Base-by-base conservation (phyloP, 306 rosid species). In the Medicago arabica region DNA sequence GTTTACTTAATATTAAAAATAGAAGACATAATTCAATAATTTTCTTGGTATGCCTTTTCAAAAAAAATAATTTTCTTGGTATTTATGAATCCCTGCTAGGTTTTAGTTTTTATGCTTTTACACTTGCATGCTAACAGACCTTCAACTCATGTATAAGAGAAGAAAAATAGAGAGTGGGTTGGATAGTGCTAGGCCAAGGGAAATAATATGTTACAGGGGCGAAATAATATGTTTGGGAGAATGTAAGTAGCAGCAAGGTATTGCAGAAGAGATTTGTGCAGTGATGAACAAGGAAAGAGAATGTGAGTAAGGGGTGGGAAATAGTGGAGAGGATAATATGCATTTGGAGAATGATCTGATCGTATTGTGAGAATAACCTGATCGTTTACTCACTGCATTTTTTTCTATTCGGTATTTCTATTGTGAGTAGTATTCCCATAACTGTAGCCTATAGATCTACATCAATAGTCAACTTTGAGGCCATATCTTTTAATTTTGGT, bases 11-110 rank as follows among this genome's bases (percentile, higher is more conserved):
- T 11, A 58, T 58, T 11, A 58, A 23, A 58, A 58, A 23, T 58
- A 58, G 64, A 58, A 58, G 17, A 58, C 38, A 58, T 1, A 58
- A 58, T 11, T 58, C 36, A 58, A 58, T 58, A 58, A 23, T 58
- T 58, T 11, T 58, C 38, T 58, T 58, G 25, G 25, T 54, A 54
- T 54, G n/a, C n/a, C n/a, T n/a, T n/a, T n/a, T n/a, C n/a, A n/a
- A n/a, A n/a, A n/a, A n/a, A n/a, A 58, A 58, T 58, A 58, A 23
- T 58, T 58, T 11, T 58, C 38, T 58, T 58, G 25, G 25, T 54
- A 54, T 54, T 54, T 54, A 28, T 54, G 60, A 12, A 18, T 17
- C 25, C 60, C 17, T 54, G 60, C 60, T 54, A 54, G 60, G 60
- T 54, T 54, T 54, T 10, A 18, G 12, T 54, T 54, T 54, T 17